Conservation (phyloP, 805 yeast species). For the Suhomyces sp. region DNA sequence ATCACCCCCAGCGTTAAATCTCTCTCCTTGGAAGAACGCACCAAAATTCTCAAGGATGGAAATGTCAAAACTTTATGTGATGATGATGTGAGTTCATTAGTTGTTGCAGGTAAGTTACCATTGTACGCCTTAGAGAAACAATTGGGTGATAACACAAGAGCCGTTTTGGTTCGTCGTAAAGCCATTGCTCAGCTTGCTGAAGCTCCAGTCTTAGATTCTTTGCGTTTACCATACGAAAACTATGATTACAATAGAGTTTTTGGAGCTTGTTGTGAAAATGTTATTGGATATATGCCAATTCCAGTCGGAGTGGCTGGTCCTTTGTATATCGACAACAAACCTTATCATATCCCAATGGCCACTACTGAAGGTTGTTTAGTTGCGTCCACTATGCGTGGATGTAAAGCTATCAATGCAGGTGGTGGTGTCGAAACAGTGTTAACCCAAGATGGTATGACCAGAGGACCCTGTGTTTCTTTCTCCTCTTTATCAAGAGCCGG, state of each 20-base stretch:
- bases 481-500: constrained; percentile 84
- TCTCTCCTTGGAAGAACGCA: constrained; percentile 64
- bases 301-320: constrained; percentile 99
- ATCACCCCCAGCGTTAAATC: constrained; percentile 18
- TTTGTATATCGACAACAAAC: constrained; percentile 80
- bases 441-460: constrained; percentile 97
- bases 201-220: constrained; percentile 73
- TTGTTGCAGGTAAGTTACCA: constrained; percentile 76
- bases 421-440: constrained; percentile 93
- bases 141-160: constrained; percentile 83
- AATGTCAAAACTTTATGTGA: constrained; percentile 62
- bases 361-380: constrained; percentile 99
- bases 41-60: constrained; percentile 66
- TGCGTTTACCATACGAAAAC: constrained; percentile 71
- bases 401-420: constrained; percentile 95
- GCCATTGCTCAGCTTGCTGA: constrained; percentile 84
- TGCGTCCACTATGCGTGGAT: constrained; percentile 98
- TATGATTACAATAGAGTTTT: constrained; percentile 95
- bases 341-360: constrained; percentile 96
- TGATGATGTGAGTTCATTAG: constrained; percentile 72
- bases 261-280: constrained; percentile 99
- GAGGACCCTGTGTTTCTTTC: constrained; percentile 97
- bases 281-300: constrained; percentile 91
- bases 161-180: constrained; percentile 88
- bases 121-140: constrained; percentile 93